A percentile compares a stretch with the other conserved stretches of the same genome.
Evolutionary conservation across 495 filamentous ascomycete species (phyloP).

Genomic region (Hypoxylon rickii): DNA sequence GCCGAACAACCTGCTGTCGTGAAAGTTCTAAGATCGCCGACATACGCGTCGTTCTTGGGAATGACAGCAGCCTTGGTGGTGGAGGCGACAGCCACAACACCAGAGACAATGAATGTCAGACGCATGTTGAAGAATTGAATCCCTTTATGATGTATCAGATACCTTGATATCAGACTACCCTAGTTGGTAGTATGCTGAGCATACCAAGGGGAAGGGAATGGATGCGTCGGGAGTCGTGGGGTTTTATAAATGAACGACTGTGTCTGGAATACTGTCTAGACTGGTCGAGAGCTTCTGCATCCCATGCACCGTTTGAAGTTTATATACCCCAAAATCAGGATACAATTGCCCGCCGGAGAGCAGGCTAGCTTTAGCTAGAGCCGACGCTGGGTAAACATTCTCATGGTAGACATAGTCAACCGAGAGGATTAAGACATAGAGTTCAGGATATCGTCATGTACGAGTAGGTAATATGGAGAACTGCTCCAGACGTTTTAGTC

Average conservation of each 20-base stretch:
- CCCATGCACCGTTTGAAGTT: background rate
- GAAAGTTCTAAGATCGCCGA: conserved; percentile 28
- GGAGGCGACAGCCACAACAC: conserved; percentile 4
- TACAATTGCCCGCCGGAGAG: background rate
- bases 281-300: background rate
- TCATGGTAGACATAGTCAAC: too few relatives aligned
- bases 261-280: background rate
- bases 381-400: background rate
- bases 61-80: background rate
- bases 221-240: background rate
- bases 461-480: conserved; percentile 8
- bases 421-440: background rate
- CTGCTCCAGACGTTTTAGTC: too few relatives aligned
- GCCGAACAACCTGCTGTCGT: conserved; percentile 1
- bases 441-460: conserved; percentile 18
- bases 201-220: background rate
- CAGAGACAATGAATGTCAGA: background rate
- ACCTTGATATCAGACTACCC: background rate
- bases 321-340: background rate
- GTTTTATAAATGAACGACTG: conserved; percentile 5
- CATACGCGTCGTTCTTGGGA: conserved; percentile 14
- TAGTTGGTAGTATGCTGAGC: background rate
- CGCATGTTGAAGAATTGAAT: too few relatives aligned
- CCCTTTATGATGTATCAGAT: too few relatives aligned
- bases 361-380: background rate